Conservation (phyloP, 148 eudicot species). For the Limonium bicolor region DNA sequence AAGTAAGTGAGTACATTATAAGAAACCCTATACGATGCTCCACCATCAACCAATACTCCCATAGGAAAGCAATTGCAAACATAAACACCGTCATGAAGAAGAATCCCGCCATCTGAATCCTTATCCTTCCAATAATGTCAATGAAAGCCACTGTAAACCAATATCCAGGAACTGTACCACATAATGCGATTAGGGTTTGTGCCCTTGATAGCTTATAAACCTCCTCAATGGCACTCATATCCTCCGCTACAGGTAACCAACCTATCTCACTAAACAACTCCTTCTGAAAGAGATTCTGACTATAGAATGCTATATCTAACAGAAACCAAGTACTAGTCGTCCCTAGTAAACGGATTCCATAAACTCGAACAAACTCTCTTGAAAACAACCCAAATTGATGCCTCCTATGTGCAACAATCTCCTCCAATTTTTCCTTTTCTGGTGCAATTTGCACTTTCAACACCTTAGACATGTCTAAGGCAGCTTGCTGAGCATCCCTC, state of each 20-base stretch:
- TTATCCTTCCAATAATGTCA: constrained; percentile 37
- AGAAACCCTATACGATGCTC: constrained; percentile 17
- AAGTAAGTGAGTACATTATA: constrained; percentile 12
- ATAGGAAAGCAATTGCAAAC: constrained; percentile 55
- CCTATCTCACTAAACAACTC: constrained; percentile 36
- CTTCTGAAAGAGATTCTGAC: constrained; percentile 62
- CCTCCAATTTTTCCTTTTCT: not conserved
- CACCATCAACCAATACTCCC: constrained; percentile 21
- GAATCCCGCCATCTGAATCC: constrained; percentile 51
- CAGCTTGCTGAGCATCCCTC: constrained; percentile 44
- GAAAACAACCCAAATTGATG: constrained; percentile 35
- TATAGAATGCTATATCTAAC: constrained; percentile 56
- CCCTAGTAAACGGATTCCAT: constrained; percentile 43
- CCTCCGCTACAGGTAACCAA: constrained; percentile 32
- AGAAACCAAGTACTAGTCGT: constrained; percentile 51
- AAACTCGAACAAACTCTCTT: constrained; percentile 22
- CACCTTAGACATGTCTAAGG: constrained; percentile 7
- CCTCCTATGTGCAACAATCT: not conserved
- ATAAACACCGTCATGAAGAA: constrained; percentile 64
- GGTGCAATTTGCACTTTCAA: not conserved
- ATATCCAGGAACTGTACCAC: constrained; percentile 55
- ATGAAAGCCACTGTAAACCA: constrained; percentile 57
- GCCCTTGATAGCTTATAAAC: constrained; percentile 36
- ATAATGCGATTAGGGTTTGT: constrained; percentile 42
- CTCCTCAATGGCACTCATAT: constrained; percentile 46